Evolutionary conservation across 768 basidiomycete species (phyloP).

Genomic region (Hygrophoropsis aurantiaca): DNA sequence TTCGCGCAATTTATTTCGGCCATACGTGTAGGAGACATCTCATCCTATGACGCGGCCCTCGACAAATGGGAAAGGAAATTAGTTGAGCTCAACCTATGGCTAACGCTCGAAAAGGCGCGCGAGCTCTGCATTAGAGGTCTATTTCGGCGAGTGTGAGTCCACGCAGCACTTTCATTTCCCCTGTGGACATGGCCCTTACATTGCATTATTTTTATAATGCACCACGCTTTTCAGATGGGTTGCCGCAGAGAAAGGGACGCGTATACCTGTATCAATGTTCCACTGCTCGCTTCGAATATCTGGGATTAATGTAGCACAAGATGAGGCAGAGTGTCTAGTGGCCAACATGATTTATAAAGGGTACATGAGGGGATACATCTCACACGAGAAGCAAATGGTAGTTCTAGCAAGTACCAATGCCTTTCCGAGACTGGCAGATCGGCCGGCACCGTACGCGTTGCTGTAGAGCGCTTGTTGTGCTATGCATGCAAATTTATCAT

Average conservation of each 20-base stretch:
- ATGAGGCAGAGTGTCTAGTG: conserved; percentile 91
- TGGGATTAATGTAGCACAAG: conserved; percentile 65
- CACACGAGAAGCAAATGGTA: conserved; percentile 93
- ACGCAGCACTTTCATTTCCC: not conserved
- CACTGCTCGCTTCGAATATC: conserved; percentile 72
- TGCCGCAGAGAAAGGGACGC: conserved; percentile 64
- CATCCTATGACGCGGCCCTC: conserved; percentile 78
- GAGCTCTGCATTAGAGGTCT: conserved; percentile 84
- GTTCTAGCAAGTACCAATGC: conserved; percentile 80
- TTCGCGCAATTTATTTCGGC: conserved; percentile 82
- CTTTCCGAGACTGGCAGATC: conserved; percentile 74
- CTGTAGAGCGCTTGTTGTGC: conserved; percentile 11
- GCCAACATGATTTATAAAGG: conserved; percentile 96
- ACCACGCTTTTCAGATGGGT: conserved; percentile 63
- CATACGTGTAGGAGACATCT: conserved; percentile 74
- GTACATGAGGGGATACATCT: conserved; percentile 93
- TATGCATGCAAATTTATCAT: too few species aligned
- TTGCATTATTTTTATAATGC: not conserved
- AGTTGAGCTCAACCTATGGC: conserved; percentile 83
- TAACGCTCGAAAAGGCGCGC: conserved; percentile 84
- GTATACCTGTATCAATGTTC: conserved; percentile 82
- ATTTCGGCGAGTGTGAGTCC: conserved; percentile 72
- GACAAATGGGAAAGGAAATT: conserved; percentile 68
- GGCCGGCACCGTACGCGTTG: conserved; percentile 48
- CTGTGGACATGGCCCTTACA: not conserved